Percentiles rank a stretch among this genome's conserved stretches.
These are phyloP conservation scores for Mycena vulgaris DNA, from an alignment of 768 basidiomycete species.

Conservation along the genomic window DNA sequence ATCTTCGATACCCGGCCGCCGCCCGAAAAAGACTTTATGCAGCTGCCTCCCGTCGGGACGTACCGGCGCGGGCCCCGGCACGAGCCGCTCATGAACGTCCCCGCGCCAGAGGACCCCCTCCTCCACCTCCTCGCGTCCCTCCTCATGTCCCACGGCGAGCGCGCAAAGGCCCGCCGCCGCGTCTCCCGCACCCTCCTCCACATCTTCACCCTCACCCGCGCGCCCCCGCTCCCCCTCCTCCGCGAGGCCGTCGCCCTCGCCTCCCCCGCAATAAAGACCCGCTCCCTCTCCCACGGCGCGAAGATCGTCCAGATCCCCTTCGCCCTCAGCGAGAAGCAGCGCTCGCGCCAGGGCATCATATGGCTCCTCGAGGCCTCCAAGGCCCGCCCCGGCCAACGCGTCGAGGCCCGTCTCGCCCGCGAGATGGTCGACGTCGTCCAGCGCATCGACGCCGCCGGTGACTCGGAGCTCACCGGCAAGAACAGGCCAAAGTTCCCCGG, in stretches of 20 bases:
- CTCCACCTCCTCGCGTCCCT: constrained; percentile 76
- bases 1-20: constrained; percentile 4
- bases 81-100: constrained; percentile 65
- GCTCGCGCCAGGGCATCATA: constrained; percentile 76
- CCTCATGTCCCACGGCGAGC: constrained; percentile 76
- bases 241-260: constrained; percentile 78
- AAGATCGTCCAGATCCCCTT: constrained; percentile 79
- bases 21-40: constrained; percentile 17
- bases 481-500: constrained; percentile 55
- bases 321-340: constrained; percentile 86
- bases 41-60: constrained; percentile 16
- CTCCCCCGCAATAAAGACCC: constrained; percentile 78
- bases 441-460: constrained; percentile 10
- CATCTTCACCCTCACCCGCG: constrained; percentile 81
- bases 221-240: constrained; percentile 86
- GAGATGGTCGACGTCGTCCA: constrained; percentile 84
- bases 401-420: constrained; percentile 82
- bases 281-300: constrained; percentile 72
- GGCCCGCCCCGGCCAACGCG: constrained; percentile 65
- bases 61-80: constrained; percentile 17
- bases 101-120: constrained; percentile 83
- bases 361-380: constrained; percentile 81
- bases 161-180: constrained; percentile 70
- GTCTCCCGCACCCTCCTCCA: constrained; percentile 77
- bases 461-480: background rate